Conservation (phyloP, 192 early-diverging fungal species). For the Kappamyces sp. region DNA sequence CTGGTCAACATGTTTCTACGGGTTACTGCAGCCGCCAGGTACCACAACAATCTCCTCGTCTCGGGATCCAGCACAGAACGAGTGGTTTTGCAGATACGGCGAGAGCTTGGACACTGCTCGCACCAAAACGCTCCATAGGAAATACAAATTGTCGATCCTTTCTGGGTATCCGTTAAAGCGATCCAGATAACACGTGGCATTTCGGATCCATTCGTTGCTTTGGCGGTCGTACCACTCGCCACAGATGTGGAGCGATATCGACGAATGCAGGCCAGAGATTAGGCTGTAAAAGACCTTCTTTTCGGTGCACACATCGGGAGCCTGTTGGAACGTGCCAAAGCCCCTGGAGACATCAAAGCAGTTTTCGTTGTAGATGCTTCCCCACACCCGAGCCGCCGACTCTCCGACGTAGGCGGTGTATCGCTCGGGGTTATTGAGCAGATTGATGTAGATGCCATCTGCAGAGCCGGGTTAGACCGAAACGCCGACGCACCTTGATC, state of each 20-base stretch:
- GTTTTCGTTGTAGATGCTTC: conserved; percentile 95
- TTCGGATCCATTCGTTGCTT: conserved; percentile 84
- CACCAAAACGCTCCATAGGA: conserved; percentile 81
- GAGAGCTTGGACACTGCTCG: conserved; percentile 79
- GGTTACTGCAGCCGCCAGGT: conserved; percentile 7
- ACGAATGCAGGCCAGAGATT: conserved; percentile 79
- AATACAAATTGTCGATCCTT: conserved; percentile 92
- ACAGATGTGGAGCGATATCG: conserved; percentile 97
- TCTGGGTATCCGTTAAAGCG: conserved; percentile 87
- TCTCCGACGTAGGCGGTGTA: conserved; percentile 95
- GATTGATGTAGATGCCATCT: conserved; percentile 82
- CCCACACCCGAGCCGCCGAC: conserved; percentile 85
- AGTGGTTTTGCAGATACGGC: conserved; percentile 66
- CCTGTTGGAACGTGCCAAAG: neutral
- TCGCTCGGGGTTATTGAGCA: conserved; percentile 88
- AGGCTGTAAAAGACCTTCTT: conserved; percentile 67
- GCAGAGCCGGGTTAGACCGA: conserved; percentile 6
- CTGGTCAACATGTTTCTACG: conserved; percentile 38
- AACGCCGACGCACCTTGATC: conserved; percentile 2
- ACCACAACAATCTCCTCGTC: conserved; percentile 15
- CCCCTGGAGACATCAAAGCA: conserved; percentile 71
- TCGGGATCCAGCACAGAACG: conserved; percentile 63
- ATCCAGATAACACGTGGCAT: conserved; percentile 84
- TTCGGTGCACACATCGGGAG: conserved; percentile 56
- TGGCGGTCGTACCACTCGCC: conserved; percentile 84